phyloP scores from a whole-genome alignment of 148 eudicot species.

The Oxyria digyna region DNA sequence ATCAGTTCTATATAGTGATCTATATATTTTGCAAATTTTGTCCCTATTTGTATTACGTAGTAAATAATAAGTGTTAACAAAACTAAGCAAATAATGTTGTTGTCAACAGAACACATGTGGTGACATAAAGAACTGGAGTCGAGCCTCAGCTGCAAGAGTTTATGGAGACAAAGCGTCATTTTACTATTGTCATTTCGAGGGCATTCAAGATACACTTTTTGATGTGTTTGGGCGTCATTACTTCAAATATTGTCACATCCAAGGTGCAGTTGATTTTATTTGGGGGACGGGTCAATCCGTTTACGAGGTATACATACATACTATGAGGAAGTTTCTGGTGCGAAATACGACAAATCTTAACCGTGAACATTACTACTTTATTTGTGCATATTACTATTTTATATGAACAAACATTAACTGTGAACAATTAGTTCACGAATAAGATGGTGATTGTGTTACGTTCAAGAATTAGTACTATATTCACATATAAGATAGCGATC shows the following conservation, averaged over 20 bases:
- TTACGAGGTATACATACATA: conserved; percentile 26
- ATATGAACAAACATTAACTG: too few relatives aligned
- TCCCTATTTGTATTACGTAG: too few relatives aligned
- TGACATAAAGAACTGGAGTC: not conserved
- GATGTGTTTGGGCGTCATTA: conserved; percentile 24
- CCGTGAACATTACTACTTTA: too few relatives aligned
- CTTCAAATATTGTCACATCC: conserved; percentile 23
- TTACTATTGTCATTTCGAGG: conserved; percentile 17
- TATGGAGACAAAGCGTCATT: conserved; percentile 24
- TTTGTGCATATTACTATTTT: too few relatives aligned
- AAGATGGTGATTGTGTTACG: too few relatives aligned
- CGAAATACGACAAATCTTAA: too few relatives aligned
- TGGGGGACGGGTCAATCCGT: conserved; percentile 30
- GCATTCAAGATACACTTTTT: conserved; percentile 38
- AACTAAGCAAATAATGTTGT: not conserved
- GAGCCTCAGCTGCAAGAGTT: not conserved
- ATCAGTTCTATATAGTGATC: too few relatives aligned
- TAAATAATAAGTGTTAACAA: too few relatives aligned
- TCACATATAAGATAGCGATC: too few relatives aligned
- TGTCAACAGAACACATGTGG: not conserved
- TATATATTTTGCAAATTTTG: not conserved
- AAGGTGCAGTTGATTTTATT: conserved; percentile 34
- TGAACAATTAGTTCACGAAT: too few relatives aligned
- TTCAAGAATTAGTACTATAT: too few relatives aligned
- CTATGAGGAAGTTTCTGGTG: too few relatives aligned